Evolutionary conservation across 1,284 basidiomycete genomes (phyloP).

Genomic region (Ustilago sp.): DNA sequence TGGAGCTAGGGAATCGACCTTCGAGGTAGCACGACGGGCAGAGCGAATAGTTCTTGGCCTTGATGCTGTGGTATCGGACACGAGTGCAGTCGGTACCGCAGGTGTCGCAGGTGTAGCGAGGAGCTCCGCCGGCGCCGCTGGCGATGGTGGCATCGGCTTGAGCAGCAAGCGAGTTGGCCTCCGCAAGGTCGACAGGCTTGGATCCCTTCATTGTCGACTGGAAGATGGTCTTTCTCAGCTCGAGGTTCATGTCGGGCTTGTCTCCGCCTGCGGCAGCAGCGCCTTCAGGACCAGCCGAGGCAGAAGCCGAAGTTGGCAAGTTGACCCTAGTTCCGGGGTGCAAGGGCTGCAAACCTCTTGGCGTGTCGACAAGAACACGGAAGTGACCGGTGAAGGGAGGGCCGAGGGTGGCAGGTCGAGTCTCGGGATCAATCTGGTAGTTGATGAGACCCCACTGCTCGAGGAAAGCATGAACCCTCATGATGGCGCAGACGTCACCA

Average conservation of each 20-base stretch:
- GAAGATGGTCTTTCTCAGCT: constrained; percentile 66
- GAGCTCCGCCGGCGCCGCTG: constrained; percentile 71
- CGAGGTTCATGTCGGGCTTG: constrained; percentile 71
- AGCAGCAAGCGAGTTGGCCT: constrained; percentile 62
- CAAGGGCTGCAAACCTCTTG: constrained; percentile 91
- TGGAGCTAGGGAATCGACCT: constrained; percentile 92
- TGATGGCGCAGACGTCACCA: constrained; percentile 97
- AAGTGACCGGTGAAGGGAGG: constrained; percentile 99
- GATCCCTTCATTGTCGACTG: constrained; percentile 66
- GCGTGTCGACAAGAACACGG: constrained; percentile 95
- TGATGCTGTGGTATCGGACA: constrained; percentile 90
- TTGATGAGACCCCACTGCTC: constrained; percentile 99
- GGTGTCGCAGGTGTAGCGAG: constrained; percentile 85
- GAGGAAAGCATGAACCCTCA: constrained; percentile 97
- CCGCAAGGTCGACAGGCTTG: constrained; percentile 59
- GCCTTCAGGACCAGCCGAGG: constrained; percentile 15
- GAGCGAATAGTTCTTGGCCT: constrained; percentile 82
- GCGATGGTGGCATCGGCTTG: constrained; percentile 73
- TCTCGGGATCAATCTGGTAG: constrained; percentile 99
- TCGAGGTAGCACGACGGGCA: constrained; percentile 83
- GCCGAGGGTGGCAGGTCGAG: constrained; percentile 89
- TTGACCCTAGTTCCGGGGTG: constrained; percentile 76
- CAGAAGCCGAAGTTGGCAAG: constrained; percentile 23
- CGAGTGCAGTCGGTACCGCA: constrained; percentile 92
- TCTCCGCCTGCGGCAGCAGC: constrained; percentile 75